A percentile compares a stretch with the other conserved stretches of the same genome.
Conservation (phyloP, 108 stramenopile genomes). For the Craspedostauros australis region DNA sequence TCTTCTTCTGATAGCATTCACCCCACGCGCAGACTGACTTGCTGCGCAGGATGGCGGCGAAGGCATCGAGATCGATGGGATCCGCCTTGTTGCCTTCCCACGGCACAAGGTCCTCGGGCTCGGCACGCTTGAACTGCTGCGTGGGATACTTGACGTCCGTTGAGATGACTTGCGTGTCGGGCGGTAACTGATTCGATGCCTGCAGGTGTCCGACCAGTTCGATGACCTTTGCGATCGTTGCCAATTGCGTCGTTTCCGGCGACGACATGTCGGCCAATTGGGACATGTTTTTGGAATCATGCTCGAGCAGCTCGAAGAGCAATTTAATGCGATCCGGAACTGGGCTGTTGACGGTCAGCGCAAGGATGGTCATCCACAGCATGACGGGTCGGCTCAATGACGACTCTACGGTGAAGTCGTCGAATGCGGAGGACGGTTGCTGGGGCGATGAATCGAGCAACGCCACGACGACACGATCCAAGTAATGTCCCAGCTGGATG, state of each 20-base stretch:
- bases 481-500: constrained; percentile 70
- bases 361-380: constrained; percentile 55
- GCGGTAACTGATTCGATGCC: constrained; percentile 66
- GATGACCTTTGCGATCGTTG: constrained; percentile 22
- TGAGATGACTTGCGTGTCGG: constrained; percentile 68
- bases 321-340: constrained; percentile 57
- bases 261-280: background rate
- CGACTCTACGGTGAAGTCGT: too few species aligned
- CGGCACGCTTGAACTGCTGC: constrained; percentile 56
- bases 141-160: constrained; percentile 56
- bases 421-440: too few species aligned
- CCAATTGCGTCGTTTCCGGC: background rate
- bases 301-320: constrained; percentile 42
- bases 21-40: constrained; percentile 84
- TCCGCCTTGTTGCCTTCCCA: constrained; percentile 31
- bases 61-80: constrained; percentile 32
- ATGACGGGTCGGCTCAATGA: constrained; percentile 11
- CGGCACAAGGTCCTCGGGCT: constrained; percentile 50
- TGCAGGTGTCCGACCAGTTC: constrained; percentile 70
- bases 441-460: constrained; percentile 34
- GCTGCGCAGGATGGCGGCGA: constrained; percentile 51
- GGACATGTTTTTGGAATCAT: background rate
- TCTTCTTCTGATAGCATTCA: constrained; percentile 67
- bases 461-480: constrained; percentile 68
- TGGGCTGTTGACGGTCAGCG: constrained; percentile 50